Evolutionary conservation across 306 rosid species (phyloP).

Genomic region (Macrotyloma uniflorum): DNA sequence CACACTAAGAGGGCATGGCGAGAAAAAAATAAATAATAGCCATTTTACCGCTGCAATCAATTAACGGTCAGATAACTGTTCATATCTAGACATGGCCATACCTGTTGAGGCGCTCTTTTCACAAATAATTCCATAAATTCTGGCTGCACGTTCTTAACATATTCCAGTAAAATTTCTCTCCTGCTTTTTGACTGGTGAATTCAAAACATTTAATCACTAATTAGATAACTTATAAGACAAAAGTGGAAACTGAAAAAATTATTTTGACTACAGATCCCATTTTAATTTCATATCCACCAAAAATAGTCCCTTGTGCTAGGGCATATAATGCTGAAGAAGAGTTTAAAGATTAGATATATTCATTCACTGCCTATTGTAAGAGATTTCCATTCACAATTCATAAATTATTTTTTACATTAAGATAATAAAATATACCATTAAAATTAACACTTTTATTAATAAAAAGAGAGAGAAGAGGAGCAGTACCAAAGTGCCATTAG

Average conservation of each 20-base stretch:
- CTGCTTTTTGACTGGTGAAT: conserved; percentile 75
- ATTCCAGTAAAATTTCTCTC: conserved; percentile 92
- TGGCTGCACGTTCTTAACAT: conserved; percentile 93
- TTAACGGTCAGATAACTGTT: background rate
- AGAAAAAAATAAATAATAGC: conserved; percentile 12
- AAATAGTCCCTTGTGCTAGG: background rate
- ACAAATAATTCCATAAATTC: conserved; percentile 98
- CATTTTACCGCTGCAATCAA: background rate
- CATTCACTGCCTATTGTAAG: background rate
- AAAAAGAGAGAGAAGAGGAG: background rate
- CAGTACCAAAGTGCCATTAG: conserved; percentile 56
- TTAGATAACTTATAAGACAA: conserved; percentile 15
- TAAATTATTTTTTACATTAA: background rate
- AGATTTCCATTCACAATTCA: conserved; percentile 11
- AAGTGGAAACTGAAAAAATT: background rate
- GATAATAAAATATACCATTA: background rate
- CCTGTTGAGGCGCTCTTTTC: conserved; percentile 95
- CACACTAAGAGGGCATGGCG: background rate
- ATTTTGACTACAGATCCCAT: background rate
- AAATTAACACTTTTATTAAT: background rate
- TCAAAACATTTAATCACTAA: conserved; percentile 26
- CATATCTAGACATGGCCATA: conserved; percentile 30
- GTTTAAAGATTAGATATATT: background rate
- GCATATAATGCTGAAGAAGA: conserved; percentile 6
- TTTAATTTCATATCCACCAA: background rate